phyloP scores from a whole-genome alignment of 306 rosid genomes.

The Rubus idaeus region DNA sequence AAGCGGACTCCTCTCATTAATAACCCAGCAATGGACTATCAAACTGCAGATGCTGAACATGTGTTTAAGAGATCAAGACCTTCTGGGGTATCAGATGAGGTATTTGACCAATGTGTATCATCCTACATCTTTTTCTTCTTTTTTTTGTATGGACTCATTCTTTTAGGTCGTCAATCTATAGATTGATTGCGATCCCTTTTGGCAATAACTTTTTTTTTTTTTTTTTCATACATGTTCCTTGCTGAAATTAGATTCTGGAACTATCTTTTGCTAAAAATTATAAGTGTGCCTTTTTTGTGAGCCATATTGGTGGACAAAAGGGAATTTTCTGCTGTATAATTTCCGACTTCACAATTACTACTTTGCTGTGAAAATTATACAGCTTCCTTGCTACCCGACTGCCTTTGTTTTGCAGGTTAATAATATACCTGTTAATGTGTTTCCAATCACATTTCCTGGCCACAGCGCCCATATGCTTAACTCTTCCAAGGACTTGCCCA shows the following conservation, averaged over 20 bases:
- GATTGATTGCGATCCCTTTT: not conserved
- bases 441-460: slow-evolving; percentile 60
- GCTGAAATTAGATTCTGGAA: not conserved
- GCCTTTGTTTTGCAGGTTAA: slow-evolving; percentile 45
- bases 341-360: not conserved
- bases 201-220: not conserved
- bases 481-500: slow-evolving; percentile 68
- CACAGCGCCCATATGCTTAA: slow-evolving; percentile 51
- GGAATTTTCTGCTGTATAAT: not conserved
- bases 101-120: slow-evolving; percentile 10
- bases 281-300: not conserved
- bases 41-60: slow-evolving; percentile 61
- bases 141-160: not conserved
- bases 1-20: slow-evolving; percentile 75
- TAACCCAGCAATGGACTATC: slow-evolving; percentile 54
- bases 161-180: not conserved
- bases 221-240: not conserved
- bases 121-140: not conserved
- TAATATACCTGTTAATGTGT: slow-evolving; percentile 57
- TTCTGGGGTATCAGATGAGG: slow-evolving; percentile 75
- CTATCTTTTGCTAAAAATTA: not conserved
- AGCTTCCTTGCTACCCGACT: not conserved
- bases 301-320: not conserved
- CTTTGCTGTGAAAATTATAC: not conserved
- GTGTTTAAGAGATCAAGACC: slow-evolving; percentile 65